Conservation (phyloP, 805 yeast species). For the Ogataea neopini region DNA sequence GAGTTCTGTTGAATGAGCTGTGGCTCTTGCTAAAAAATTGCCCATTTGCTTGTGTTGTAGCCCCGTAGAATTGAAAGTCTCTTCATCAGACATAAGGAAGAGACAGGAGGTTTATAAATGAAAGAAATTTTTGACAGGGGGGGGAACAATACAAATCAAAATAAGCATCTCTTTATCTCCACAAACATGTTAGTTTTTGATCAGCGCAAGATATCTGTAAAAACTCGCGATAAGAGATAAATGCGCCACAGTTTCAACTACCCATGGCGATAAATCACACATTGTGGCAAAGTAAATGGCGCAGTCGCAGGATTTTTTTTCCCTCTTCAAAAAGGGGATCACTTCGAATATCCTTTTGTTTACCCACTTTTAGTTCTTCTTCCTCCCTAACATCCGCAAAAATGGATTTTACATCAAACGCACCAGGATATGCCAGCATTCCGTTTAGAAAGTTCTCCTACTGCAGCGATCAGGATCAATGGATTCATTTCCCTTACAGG, state of each 20-base stretch:
- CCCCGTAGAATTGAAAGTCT: neutral
- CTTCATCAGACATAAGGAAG: neutral
- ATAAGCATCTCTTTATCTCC: neutral
- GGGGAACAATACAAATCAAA: neutral
- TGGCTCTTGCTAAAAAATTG: neutral
- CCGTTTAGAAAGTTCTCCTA: slow-evolving; percentile 26
- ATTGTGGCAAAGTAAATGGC: no score
- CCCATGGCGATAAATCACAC: no score
- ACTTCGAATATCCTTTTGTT: neutral
- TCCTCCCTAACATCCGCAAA: neutral
- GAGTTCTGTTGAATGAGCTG: slow-evolving; percentile 1
- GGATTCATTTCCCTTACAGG: slow-evolving; percentile 30
- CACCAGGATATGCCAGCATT: slow-evolving; percentile 12
- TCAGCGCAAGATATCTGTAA: neutral
- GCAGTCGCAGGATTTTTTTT: no score
- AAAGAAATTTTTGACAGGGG: neutral
- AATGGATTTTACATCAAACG: neutral
- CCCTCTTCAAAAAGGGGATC: neutral
- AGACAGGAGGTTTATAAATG: neutral
- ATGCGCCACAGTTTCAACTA: neutral
- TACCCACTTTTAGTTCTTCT: neutral
- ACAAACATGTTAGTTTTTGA: neutral
- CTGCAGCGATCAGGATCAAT: slow-evolving; percentile 17
- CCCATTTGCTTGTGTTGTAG: neutral
- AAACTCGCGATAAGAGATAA: slow-evolving; percentile 1